phyloP scores from a whole-genome alignment of 352 stramenopile species.

The Phytophthora aleatoria region DNA sequence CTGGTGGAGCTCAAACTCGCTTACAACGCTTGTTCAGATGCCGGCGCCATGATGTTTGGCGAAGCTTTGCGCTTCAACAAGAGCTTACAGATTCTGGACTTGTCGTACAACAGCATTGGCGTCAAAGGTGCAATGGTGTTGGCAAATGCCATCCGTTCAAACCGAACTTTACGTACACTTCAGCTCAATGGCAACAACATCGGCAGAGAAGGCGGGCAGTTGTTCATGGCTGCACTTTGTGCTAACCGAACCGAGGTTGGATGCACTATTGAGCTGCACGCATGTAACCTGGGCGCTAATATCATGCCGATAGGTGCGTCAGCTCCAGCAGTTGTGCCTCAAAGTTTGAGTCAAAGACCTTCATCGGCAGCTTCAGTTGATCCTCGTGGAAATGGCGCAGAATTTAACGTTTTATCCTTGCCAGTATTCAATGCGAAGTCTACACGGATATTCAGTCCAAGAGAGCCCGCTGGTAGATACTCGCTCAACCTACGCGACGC shows the following conservation, averaged over 20 bases:
- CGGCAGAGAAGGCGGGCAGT: slow-evolving; percentile 67
- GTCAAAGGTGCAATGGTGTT: slow-evolving; percentile 76
- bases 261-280: slow-evolving; percentile 63
- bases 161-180: slow-evolving; percentile 60
- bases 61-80: slow-evolving; percentile 69
- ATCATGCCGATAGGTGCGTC: slow-evolving; percentile 20
- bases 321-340: neutral
- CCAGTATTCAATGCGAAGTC: slow-evolving; percentile 50
- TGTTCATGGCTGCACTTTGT: slow-evolving; percentile 69
- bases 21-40: slow-evolving; percentile 81
- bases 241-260: slow-evolving; percentile 56
- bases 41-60: slow-evolving; percentile 78
- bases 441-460: slow-evolving; percentile 62
- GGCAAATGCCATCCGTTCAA: slow-evolving; percentile 65
- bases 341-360: slow-evolving; percentile 1
- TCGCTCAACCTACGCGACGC: slow-evolving; percentile 63
- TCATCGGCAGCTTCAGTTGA: neutral
- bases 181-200: slow-evolving; percentile 83
- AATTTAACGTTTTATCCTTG: slow-evolving; percentile 43
- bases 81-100: slow-evolving; percentile 62
- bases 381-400: neutral
- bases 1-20: slow-evolving; percentile 70
- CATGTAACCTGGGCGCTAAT: slow-evolving; percentile 59
- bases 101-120: slow-evolving; percentile 83
- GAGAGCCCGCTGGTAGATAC: slow-evolving; percentile 77